These are phyloP conservation scores for Albizia julibrissin DNA, from an alignment of 306 rosid genomes.

Conservation along the genomic window DNA sequence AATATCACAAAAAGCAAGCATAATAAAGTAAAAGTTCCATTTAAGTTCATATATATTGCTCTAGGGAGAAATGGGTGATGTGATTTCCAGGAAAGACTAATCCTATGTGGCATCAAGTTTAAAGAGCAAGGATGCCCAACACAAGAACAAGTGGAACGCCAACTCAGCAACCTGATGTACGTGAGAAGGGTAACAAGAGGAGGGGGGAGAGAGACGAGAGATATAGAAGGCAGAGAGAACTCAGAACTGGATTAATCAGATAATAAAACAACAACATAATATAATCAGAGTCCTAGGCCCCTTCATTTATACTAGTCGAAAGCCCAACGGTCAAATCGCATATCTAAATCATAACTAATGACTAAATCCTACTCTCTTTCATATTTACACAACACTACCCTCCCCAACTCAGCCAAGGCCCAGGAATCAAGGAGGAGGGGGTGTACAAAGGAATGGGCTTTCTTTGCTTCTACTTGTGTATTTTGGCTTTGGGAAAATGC, in stretches of 20 bases:
- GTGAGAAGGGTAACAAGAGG: neutral
- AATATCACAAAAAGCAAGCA: slow-evolving; percentile 24
- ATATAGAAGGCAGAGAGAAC: neutral
- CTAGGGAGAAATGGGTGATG: neutral
- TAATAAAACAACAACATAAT: neutral
- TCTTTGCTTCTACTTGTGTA: no score
- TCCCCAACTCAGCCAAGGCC: neutral
- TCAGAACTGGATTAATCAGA: neutral
- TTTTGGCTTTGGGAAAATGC: neutral
- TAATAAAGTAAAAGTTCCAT: neutral
- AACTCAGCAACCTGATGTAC: neutral
- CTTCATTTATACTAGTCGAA: neutral
- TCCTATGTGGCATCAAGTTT: neutral
- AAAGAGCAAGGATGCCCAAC: neutral
- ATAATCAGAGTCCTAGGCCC: neutral
- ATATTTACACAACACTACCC: neutral
- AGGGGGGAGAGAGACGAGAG: neutral
- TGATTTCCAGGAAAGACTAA: neutral
- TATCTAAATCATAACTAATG: no score
- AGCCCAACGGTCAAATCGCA: neutral
- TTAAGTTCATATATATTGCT: neutral
- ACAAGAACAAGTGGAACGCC: neutral
- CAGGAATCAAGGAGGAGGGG: neutral
- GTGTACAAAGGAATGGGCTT: no score
- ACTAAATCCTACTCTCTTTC: neutral